Conservation (phyloP, 768 basidiomycete genomes). For the Hemileccinum impolitum region DNA sequence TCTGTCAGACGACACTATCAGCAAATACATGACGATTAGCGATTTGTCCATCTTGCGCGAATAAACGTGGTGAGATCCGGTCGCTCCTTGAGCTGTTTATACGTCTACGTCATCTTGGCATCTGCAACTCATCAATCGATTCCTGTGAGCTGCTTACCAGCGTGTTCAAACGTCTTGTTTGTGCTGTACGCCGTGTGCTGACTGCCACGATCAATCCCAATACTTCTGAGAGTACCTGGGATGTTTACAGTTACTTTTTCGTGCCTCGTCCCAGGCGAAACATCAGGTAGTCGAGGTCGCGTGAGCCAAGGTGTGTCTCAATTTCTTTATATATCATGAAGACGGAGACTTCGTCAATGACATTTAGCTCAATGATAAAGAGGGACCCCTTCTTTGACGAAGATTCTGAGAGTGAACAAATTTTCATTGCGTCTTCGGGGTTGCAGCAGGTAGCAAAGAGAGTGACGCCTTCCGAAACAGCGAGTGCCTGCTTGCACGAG, state of each 20-base stretch:
- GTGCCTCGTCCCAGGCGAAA: conserved; percentile 31
- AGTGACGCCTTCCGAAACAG: conserved; percentile 17
- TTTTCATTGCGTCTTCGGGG: conserved; percentile 19
- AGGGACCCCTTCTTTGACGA: neutral
- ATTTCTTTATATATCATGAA: too few relatives aligned
- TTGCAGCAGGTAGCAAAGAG: conserved; percentile 33
- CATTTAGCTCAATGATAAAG: neutral
- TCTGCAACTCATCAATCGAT: conserved; percentile 19
- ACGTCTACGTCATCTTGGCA: conserved; percentile 22
- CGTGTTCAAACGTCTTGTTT: conserved; percentile 22
- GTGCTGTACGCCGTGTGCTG: conserved; percentile 32
- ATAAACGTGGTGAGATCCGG: conserved; percentile 29
- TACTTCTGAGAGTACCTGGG: conserved; percentile 32
- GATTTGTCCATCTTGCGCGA: conserved; percentile 30
- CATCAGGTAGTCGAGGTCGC: conserved; percentile 34
- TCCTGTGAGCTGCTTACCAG: conserved; percentile 28
- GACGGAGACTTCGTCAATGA: too few relatives aligned
- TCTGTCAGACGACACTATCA: conserved; percentile 10
- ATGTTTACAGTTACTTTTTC: conserved; percentile 32
- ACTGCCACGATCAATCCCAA: conserved; percentile 27
- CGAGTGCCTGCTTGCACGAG: conserved; percentile 8
- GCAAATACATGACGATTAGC: neutral
- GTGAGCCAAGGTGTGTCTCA: neutral
- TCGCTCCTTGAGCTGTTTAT: conserved; percentile 33
- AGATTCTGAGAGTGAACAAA: conserved; percentile 17